These are phyloP conservation scores for Straminergon stramineum DNA, from an alignment of 225 moss, liverwort and hornwort genomes.

Conservation along the genomic window DNA sequence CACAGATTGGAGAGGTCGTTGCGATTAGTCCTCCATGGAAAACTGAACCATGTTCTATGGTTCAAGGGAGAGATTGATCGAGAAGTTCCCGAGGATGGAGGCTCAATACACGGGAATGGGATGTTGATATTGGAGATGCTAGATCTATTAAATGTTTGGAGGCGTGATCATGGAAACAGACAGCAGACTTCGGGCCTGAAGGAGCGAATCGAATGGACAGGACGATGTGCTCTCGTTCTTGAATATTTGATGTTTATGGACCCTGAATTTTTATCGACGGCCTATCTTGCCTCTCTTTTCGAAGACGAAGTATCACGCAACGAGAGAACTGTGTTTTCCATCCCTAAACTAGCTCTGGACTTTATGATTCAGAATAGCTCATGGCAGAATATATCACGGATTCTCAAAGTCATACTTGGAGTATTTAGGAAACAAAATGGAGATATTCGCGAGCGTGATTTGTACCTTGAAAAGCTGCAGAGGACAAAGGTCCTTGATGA, in stretches of 20 bases:
- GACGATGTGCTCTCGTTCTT: conserved; percentile 66
- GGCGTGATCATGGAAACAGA: not conserved
- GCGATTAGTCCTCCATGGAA: conserved; percentile 16
- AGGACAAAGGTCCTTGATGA: conserved; percentile 21
- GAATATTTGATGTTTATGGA: conserved; percentile 71
- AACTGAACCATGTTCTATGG: conserved; percentile 19
- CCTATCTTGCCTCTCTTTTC: conserved; percentile 43
- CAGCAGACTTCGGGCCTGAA: conserved; percentile 12
- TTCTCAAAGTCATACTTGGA: conserved; percentile 41
- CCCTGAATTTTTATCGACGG: conserved; percentile 56
- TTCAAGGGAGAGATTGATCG: conserved; percentile 1
- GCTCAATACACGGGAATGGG: conserved; percentile 4
- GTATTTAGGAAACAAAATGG: conserved; percentile 13
- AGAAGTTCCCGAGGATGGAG: not conserved
- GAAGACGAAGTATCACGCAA: conserved; percentile 9
- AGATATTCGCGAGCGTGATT: not conserved
- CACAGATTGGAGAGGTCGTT: conserved; percentile 42
- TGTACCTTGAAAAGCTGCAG: conserved; percentile 4
- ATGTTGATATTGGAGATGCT: conserved; percentile 30
- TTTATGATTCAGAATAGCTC: conserved; percentile 62
- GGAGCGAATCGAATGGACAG: conserved; percentile 54
- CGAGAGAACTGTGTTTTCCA: conserved; percentile 16
- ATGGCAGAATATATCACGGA: conserved; percentile 58
- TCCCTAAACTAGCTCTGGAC: conserved; percentile 34
- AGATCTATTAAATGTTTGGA: conserved; percentile 26